Evolutionary conservation across 225 moss, liverwort and hornwort genomes (phyloP).

Genomic region (Marchantia polymorpha): DNA sequence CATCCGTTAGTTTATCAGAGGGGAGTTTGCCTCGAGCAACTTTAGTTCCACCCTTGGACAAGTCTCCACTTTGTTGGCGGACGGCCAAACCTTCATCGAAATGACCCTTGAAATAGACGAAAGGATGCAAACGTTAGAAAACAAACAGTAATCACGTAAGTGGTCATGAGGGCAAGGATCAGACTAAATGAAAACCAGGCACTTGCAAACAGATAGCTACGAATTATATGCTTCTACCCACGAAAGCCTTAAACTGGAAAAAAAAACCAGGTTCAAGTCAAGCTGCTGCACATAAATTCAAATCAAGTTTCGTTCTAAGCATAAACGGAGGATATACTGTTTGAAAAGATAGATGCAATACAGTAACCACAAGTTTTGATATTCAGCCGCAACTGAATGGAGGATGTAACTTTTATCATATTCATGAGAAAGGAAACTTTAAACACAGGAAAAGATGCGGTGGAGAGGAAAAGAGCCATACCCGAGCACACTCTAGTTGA

Average conservation of each 20-base stretch:
- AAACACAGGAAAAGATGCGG: background rate
- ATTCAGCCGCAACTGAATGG: too few species aligned
- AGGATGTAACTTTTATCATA: background rate
- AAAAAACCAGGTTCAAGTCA: background rate
- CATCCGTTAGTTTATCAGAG: constrained; percentile 88
- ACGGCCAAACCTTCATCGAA: constrained; percentile 90
- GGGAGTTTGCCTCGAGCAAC: constrained; percentile 83
- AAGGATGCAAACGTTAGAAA: background rate
- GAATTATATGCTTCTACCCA: background rate
- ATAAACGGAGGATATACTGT: too few species aligned
- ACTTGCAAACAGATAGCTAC: background rate
- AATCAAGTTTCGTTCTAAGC: background rate
- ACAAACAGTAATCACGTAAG: background rate
- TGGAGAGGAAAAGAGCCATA: constrained; percentile 23
- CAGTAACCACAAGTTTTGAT: background rate
- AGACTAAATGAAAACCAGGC: background rate
- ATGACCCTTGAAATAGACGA: constrained; percentile 51
- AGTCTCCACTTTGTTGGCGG: constrained; percentile 79
- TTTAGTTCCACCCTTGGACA: constrained; percentile 57
- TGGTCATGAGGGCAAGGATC: background rate
- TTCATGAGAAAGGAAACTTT: background rate
- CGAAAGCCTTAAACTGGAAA: background rate
- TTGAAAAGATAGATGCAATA: too few species aligned
- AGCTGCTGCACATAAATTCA: background rate
- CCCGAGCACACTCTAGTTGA: constrained; percentile 89